phyloP scores from a whole-genome alignment of 2,329 filamentous ascomycete species.

The Calonectria pseudoturangicola region DNA sequence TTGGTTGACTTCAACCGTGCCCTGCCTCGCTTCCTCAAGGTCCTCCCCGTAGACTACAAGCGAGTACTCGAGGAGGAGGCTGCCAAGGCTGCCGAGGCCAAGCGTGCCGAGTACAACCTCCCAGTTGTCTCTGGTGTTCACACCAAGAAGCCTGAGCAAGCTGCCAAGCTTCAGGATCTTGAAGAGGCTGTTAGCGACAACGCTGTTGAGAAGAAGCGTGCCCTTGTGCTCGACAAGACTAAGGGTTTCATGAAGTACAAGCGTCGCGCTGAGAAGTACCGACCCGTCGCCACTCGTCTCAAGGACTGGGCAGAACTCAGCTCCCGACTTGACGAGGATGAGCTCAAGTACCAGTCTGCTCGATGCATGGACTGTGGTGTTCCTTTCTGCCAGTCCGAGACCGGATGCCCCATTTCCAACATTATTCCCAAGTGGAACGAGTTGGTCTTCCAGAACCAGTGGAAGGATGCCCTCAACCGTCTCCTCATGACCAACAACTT shows the following conservation, averaged over 20 bases:
- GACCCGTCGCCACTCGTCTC: slow-evolving; percentile 86
- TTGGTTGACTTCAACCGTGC: slow-evolving; percentile 96
- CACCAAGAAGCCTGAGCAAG: slow-evolving; percentile 80
- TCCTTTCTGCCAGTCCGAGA: slow-evolving; percentile 97
- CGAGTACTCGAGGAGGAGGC: slow-evolving; percentile 91
- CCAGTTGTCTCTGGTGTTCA: slow-evolving; percentile 82
- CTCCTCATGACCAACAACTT: slow-evolving; percentile 99
- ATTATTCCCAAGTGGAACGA: slow-evolving; percentile 99
- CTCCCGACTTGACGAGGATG: slow-evolving; percentile 90
- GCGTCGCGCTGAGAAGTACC: slow-evolving; percentile 94
- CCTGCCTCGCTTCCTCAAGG: slow-evolving; percentile 92
- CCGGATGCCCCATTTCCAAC: slow-evolving; percentile 96
- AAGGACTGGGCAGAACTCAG: slow-evolving; percentile 97
- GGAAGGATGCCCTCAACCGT: slow-evolving; percentile 93
- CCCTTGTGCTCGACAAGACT: slow-evolving; percentile 97
- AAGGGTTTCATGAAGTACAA: slow-evolving; percentile 98
- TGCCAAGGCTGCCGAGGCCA: slow-evolving; percentile 88
- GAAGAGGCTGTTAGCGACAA: slow-evolving; percentile 92
- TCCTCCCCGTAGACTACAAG: slow-evolving; percentile 97
- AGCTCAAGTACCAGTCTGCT: slow-evolving; percentile 96
- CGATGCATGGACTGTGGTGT: slow-evolving; percentile 99
- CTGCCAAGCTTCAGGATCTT: slow-evolving; percentile 85
- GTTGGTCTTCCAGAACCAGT: slow-evolving; percentile 83
- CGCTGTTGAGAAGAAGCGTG: slow-evolving; percentile 91
- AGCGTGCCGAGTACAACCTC: slow-evolving; percentile 88